Base-by-base conservation (phyloP, 225 moss, liverwort and hornwort species). In the Anthoceros angustus region DNA sequence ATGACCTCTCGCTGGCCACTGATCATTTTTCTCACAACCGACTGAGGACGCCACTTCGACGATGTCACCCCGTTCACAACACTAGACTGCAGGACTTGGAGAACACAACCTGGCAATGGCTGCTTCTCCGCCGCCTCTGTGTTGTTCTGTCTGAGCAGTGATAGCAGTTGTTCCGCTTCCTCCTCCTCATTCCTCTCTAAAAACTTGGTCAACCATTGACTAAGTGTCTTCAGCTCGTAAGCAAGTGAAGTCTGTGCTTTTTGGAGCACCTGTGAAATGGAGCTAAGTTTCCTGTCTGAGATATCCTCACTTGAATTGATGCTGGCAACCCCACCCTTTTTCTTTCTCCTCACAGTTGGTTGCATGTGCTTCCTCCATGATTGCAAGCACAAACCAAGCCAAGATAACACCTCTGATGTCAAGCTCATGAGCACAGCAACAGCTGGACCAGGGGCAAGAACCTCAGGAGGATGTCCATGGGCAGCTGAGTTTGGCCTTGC, bases 301-400 rank as follows among this genome's bases (percentile, higher is more conserved):
- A 9, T 7, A 18, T 55, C 55, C 55, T 55, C 55, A 15, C 55
- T 23, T 23, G 23, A 55, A 55, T 6, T 0, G 32, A 32, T 15
- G n/a, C n/a, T 55, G 55, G 23, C 32, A 32, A 32, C 67, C 70
- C 73, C 74, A 0, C 71, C 68, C 64, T 98, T 84, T 71, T 92
- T 98, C 73, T 95, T 98, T 77, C 87, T 98, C 45, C 86, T 89
- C 40, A 78, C 67, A 63, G 70, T 50, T 39, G 87, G 78, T 64
- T 87, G 98, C 80, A 92, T 71, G 18, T 76, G 85, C 71, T 67
- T 80, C 12, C 76, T 71, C 98, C 98, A 98, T 23, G 80, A 80
- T 75, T 87, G 98, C 67, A 92, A 70, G 74, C 85, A 98, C 71
- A 92, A 66, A 60, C 80, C 80, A 21, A 89, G 75, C 98, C 98